phyloP scores from a whole-genome alignment of 306 rosid species.

The Lagenaria siceraria region DNA sequence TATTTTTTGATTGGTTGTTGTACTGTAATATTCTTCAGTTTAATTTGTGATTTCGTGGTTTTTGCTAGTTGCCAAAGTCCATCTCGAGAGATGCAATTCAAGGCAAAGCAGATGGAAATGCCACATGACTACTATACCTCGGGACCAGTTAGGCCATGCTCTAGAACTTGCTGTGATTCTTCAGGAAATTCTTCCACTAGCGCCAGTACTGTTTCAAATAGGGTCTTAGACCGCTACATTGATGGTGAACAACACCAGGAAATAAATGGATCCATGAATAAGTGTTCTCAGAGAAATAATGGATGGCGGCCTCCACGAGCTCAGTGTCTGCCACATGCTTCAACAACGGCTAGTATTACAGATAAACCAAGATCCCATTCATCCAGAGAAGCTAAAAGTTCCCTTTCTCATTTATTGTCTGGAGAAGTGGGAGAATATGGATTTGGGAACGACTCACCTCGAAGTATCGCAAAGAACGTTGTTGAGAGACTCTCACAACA shows the following conservation, averaged over 20 bases:
- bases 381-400: constrained; percentile 50
- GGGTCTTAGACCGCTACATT: constrained; percentile 66
- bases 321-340: constrained; percentile 53
- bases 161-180: constrained; percentile 45
- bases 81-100: constrained; percentile 36
- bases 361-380: constrained; percentile 57
- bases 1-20: not conserved
- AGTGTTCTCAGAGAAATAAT: constrained; percentile 29
- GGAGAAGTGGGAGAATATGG: constrained; percentile 60
- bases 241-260: constrained; percentile 83
- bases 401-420: constrained; percentile 33
- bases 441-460: constrained; percentile 63
- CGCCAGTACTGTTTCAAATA: constrained; percentile 59
- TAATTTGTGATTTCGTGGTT: constrained; percentile 13
- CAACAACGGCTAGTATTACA: constrained; percentile 40
- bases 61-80: constrained; percentile 34
- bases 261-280: constrained; percentile 26
- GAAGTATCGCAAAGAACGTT: constrained; percentile 75
- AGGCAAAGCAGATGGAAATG: constrained; percentile 23
- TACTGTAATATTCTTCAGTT: not conserved
- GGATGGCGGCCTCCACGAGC: constrained; percentile 63
- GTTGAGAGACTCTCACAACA: constrained; percentile 74
- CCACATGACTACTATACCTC: constrained; percentile 26
- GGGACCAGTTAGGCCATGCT: constrained; percentile 33
- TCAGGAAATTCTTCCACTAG: constrained; percentile 67